Percentiles rank a stretch among this genome's conserved stretches.
Evolutionary conservation across 768 basidiomycete species (phyloP).

Genomic region (Tephrocybe rancida): DNA sequence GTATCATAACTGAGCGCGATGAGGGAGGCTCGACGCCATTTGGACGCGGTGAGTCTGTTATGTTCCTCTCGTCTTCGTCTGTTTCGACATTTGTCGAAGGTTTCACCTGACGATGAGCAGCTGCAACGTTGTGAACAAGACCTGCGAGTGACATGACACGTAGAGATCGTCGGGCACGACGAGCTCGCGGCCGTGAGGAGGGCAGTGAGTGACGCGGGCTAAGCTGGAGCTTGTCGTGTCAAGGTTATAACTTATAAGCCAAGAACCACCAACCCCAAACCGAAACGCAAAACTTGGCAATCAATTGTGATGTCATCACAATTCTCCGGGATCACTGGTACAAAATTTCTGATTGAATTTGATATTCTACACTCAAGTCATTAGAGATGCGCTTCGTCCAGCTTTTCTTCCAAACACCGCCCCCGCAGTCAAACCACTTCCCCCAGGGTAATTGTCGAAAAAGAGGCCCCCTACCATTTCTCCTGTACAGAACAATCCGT

Average conservation of each 20-base stretch:
- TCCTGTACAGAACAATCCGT: conserved; percentile 64
- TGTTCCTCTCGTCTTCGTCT: not conserved
- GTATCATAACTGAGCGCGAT: conserved; percentile 16
- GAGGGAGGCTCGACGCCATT: conserved; percentile 6
- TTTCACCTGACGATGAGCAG: not conserved
- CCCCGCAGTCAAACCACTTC: conserved; percentile 65
- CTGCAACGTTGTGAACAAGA: conserved; percentile 21
- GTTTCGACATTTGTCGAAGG: not conserved
- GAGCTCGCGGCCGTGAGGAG: not conserved
- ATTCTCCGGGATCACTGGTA: too few relatives aligned
- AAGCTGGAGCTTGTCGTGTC: not conserved
- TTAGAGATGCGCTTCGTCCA: conserved; percentile 44
- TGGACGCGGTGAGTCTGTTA: not conserved
- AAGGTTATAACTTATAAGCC: not conserved
- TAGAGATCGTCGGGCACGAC: not conserved
- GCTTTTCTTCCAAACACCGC: conserved; percentile 67
- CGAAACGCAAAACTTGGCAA: too few relatives aligned
- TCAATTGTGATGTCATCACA: conserved; percentile 21
- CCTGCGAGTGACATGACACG: conserved; percentile 32
- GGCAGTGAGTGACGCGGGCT: not conserved
- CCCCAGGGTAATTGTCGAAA: conserved; percentile 69
- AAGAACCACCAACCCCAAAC: too few relatives aligned
- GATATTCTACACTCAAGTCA: not conserved
- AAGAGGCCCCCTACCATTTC: conserved; percentile 72
- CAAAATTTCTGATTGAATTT: not conserved